Percentiles rank a stretch among this genome's conserved stretches.
phyloP scores from a whole-genome alignment of 805 yeast genomes.

The Candida peoriensis region DNA sequence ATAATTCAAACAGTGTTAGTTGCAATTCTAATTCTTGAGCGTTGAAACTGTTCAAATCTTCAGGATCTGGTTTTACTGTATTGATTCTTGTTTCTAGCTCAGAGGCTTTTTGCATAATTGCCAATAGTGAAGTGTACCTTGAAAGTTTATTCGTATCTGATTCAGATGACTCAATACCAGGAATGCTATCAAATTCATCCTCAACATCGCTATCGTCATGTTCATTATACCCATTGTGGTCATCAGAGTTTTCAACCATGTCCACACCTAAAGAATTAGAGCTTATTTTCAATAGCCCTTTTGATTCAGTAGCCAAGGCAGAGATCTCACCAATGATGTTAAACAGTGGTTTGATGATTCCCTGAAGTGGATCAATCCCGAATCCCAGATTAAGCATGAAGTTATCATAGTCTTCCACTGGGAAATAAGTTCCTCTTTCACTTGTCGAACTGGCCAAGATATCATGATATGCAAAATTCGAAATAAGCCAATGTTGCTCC shows the following conservation, averaged over 20 bases:
- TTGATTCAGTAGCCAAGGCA: constrained; percentile 49
- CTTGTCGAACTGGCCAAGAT: constrained; percentile 57
- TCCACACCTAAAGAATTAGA: constrained; percentile 23
- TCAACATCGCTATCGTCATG: constrained; percentile 10
- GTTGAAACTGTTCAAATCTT: constrained; percentile 35
- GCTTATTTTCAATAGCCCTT: constrained; percentile 29
- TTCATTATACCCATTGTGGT: constrained; percentile 6
- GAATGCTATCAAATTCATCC: constrained; percentile 14
- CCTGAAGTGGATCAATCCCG: constrained; percentile 66
- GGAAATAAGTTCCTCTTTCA: constrained; percentile 62
- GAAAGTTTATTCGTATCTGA: constrained; percentile 21
- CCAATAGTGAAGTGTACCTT: constrained; percentile 30
- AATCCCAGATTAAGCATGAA: constrained; percentile 25
- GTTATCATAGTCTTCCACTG: constrained; percentile 52
- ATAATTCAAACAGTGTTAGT: constrained; percentile 63
- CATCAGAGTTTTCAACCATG: constrained; percentile 21
- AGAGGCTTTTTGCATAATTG: constrained; percentile 30
- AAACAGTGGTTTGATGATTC: constrained; percentile 66
- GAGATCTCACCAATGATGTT: constrained; percentile 64
- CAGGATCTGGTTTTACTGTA: constrained; percentile 45
- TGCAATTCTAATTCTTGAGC: constrained; percentile 57
- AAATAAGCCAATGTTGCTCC: constrained; percentile 64
- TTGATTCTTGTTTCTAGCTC: constrained; percentile 46
- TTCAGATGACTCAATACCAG: constrained; percentile 22
- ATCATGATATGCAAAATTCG: constrained; percentile 80